Evolutionary conservation across 129 eudicot genomes (phyloP).

Genomic region (Gnaphalium uliginosum): DNA sequence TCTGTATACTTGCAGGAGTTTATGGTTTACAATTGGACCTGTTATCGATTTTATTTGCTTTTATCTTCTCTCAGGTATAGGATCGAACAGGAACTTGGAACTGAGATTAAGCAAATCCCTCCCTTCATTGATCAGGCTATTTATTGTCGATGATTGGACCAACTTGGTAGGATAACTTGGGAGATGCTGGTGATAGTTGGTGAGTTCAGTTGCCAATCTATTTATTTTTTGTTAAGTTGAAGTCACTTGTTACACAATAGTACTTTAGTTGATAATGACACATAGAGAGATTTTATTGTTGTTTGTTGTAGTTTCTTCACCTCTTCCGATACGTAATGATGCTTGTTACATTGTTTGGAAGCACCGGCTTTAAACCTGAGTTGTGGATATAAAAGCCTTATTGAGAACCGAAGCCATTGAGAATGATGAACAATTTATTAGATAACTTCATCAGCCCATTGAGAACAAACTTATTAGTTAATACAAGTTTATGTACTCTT

Average conservation of each 20-base stretch:
- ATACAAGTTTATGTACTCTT: neutral
- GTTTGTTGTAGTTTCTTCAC: neutral
- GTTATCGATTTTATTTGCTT: neutral
- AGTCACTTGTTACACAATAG: neutral
- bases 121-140: constrained; percentile 79
- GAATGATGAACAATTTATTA: neutral
- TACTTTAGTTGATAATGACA: constrained; percentile 5
- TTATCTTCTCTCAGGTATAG: constrained; percentile 47
- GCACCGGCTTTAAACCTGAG: neutral
- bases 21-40: neutral
- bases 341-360: neutral
- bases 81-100: constrained; percentile 91
- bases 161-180: constrained; percentile 16
- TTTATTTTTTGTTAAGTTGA: neutral
- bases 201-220: constrained; percentile 12
- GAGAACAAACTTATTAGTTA: neutral
- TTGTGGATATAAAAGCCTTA: neutral
- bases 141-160: constrained; percentile 53
- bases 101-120: constrained; percentile 95
- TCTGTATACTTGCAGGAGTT: neutral
- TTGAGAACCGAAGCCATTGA: neutral
- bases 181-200: constrained; percentile 29
- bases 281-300: neutral
- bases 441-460: neutral
- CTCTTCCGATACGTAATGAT: neutral